Evolutionary conservation across 768 basidiomycete genomes (phyloP), one percentile per base, ranked within the genome.

Genomic region (Leccinum subgranulosum): DNA sequence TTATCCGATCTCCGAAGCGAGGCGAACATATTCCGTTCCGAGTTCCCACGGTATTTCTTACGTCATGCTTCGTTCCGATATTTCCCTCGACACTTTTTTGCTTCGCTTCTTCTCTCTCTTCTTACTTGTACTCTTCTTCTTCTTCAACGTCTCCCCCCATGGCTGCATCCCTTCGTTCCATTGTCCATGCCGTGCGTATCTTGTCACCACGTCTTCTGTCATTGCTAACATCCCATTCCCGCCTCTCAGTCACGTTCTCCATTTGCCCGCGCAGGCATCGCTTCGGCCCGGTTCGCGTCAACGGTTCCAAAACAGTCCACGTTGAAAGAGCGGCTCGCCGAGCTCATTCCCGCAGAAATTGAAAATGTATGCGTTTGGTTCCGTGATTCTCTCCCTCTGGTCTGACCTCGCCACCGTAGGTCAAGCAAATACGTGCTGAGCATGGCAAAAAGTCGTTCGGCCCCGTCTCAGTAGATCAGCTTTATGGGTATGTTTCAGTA

Each of bases 361-460:
- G 80, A 60, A 77, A 79, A 66, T 69, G 77, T 59, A 47, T 33
- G n/a, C 19, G 34, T 47, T 7, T 23, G 9, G 21, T 21, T 51
- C 10, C 19, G 1, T 36, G 12, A 23, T 6, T 12, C 33, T 51
- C 36, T 36, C 50, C 14, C 34, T 29, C 50, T 25, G 6, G 27
- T 50, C 63, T 65, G 50, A 64, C 6, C 51, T 45, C 1, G 27
- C 27, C 33, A 14, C 65, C 29, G 11, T 65, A 92, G 90, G 90
- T 92, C 60, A 92, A 94, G 73, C 83, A 84, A 57, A 84, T 88
- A 70, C 88, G 92, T 68, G 84, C 85, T 56, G 84, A 84, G 69
- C 89, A 98, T 75, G 96, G 96, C 63, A 87, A 89, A 79, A 96
- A 97, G 79, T 73, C 90, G 14, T 95, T 98, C 67, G 95, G 96